Percentiles rank a stretch among this genome's conserved stretches.
Conservation (phyloP, 108 stramenopile genomes). For the Fistulifera pelliculosa region DNA sequence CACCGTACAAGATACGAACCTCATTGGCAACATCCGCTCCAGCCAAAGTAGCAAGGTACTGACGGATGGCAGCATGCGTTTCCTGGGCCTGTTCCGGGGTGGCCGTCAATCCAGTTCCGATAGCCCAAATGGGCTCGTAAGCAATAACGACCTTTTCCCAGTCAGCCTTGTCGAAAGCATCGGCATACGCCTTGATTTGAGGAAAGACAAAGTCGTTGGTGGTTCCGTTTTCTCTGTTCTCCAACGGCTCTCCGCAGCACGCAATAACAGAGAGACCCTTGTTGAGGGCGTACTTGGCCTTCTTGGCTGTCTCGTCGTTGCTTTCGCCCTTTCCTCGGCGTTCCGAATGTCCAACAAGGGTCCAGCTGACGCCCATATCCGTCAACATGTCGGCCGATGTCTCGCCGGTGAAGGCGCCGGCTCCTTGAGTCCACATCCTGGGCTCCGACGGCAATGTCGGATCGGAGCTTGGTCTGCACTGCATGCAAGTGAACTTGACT, state of each 20-base stretch:
- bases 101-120: conserved; percentile 95
- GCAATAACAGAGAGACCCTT: conserved; percentile 92
- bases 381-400: conserved; percentile 94
- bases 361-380: conserved; percentile 93
- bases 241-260: conserved; percentile 97
- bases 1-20: conserved; percentile 92
- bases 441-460: conserved; percentile 84
- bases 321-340: conserved; percentile 93
- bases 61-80: conserved; percentile 77
- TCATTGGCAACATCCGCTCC: conserved; percentile 80
- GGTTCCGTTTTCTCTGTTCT: conserved; percentile 91
- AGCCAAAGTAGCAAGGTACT: conserved; percentile 79
- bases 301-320: conserved; percentile 83
- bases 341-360: conserved; percentile 94
- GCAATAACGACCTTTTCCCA: conserved; percentile 88
- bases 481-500: conserved; percentile 85
- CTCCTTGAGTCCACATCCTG: conserved; percentile 90
- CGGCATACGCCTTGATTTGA: conserved; percentile 95
- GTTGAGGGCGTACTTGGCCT: conserved; percentile 90
- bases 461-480: conserved; percentile 69
- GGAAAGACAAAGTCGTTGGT: conserved; percentile 96
- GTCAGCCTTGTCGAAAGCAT: conserved; percentile 73
- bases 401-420: conserved; percentile 97
- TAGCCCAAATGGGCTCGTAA: conserved; percentile 98
- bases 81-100: conserved; percentile 96